phyloP scores from a whole-genome alignment of 1,284 basidiomycete genomes.

The Farysia itapuensis region DNA sequence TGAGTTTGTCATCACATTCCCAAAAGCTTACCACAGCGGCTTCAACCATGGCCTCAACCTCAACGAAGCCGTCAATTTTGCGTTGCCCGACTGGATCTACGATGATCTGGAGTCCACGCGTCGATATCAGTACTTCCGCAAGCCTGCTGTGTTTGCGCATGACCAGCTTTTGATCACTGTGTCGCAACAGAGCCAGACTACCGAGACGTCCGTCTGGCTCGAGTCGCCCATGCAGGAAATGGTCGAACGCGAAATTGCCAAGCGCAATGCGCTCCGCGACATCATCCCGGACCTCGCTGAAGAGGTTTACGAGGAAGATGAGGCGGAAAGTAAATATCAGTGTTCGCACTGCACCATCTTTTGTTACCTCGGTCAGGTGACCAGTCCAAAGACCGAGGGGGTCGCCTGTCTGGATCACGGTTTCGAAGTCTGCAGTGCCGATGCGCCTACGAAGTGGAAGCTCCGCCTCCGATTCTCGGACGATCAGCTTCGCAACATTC shows the following conservation, averaged over 20 bases:
- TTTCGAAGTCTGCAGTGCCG: constrained; percentile 73
- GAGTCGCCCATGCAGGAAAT: constrained; percentile 78
- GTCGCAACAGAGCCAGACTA: constrained; percentile 86
- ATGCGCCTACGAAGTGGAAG: constrained; percentile 65
- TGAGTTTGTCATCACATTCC: constrained; percentile 92
- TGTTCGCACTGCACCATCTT: constrained; percentile 91
- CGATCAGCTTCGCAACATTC: constrained; percentile 66
- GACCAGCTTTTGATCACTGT: constrained; percentile 95
- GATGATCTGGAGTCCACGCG: constrained; percentile 83
- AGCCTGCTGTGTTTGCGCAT: constrained; percentile 95
- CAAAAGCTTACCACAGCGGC: constrained; percentile 96
- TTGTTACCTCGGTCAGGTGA: constrained; percentile 91
- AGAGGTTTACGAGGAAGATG: constrained; percentile 75
- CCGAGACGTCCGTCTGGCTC: constrained; percentile 84
- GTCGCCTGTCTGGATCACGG: constrained; percentile 86
- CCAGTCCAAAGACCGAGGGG: constrained; percentile 64
- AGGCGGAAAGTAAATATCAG: constrained; percentile 89
- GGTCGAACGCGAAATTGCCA: constrained; percentile 77
- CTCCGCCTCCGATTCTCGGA: constrained; percentile 82
- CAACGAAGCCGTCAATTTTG: constrained; percentile 99
- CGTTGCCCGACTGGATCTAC: constrained; percentile 90
- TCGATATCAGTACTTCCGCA: constrained; percentile 80
- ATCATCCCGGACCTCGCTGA: constrained; percentile 68
- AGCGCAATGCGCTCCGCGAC: constrained; percentile 66
- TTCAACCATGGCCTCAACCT: constrained; percentile 99